Conservation (phyloP, 345 rosid species). For the Acer saccharum region DNA sequence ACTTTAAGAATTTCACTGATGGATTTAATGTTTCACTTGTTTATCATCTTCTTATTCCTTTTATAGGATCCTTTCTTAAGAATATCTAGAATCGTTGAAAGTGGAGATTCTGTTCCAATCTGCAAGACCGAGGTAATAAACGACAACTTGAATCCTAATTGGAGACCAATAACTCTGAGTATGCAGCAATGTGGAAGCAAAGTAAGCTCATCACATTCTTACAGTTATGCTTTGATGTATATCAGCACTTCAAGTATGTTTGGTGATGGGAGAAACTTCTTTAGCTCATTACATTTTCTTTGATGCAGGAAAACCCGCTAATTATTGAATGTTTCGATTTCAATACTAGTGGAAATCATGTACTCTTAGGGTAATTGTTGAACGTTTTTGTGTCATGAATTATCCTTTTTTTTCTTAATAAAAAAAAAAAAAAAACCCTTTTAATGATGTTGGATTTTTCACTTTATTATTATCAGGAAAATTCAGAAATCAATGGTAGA, state of each 20-base stretch:
- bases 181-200: constrained; percentile 85
- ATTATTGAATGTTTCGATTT: constrained; percentile 85
- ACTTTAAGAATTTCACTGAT: not conserved
- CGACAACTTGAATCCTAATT: constrained; percentile 70
- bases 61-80: constrained; percentile 80
- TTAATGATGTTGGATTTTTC: constrained; percentile 11
- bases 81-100: constrained; percentile 74
- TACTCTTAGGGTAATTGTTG: constrained; percentile 62
- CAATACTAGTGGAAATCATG: constrained; percentile 68
- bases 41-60: constrained; percentile 5
- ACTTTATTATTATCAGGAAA: constrained; percentile 42
- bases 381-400: constrained; percentile 1
- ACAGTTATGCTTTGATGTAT: not conserved
- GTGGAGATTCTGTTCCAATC: constrained; percentile 54
- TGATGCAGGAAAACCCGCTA: constrained; percentile 69
- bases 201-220: constrained; percentile 42
- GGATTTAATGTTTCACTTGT: not conserved
- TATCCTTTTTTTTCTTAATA: not conserved
- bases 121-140: constrained; percentile 80
- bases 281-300: constrained; percentile 1
- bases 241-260: not conserved
- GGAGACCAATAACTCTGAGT: constrained; percentile 64
- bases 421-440: not conserved
- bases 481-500: constrained; percentile 71
- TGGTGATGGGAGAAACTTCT: not conserved